phyloP scores from a whole-genome alignment of 1,284 basidiomycete species.

The Cutaneotrichosporon sp. region DNA sequence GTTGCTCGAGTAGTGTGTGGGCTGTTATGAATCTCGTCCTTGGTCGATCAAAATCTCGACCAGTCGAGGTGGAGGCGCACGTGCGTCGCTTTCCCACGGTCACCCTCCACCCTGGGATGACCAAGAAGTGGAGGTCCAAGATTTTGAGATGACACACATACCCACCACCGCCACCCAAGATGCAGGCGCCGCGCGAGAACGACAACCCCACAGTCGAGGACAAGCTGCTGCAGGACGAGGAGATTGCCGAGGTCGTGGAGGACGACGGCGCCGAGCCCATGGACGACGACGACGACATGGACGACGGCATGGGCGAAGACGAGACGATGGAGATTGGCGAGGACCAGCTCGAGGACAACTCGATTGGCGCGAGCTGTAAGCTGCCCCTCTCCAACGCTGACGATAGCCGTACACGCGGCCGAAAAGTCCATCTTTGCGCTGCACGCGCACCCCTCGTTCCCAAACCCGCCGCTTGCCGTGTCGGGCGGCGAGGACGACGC shows the following conservation, averaged over 20 bases:
- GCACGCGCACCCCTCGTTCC: constrained; percentile 68
- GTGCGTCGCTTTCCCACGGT: constrained; percentile 1
- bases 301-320: constrained; percentile 52
- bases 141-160: constrained; percentile 9
- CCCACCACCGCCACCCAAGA: not conserved
- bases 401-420: constrained; percentile 47
- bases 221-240: constrained; percentile 47
- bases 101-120: not conserved
- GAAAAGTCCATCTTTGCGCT: constrained; percentile 77
- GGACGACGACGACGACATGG: constrained; percentile 59
- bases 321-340: constrained; percentile 27
- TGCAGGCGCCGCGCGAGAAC: not conserved
- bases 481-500: constrained; percentile 96
- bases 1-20: not conserved
- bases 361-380: constrained; percentile 29
- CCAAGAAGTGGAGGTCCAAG: constrained; percentile 13
- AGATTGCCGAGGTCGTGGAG: constrained; percentile 54
- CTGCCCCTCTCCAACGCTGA: not conserved
- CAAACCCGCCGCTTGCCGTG: constrained; percentile 77
- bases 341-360: constrained; percentile 36
- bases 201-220: constrained; percentile 36
- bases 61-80: constrained; percentile 6
- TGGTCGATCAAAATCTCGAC: constrained; percentile 2
- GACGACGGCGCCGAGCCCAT: constrained; percentile 60
- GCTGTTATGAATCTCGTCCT: no score